These are phyloP conservation scores for Talaromyces amestolkiae DNA, from an alignment of 2,329 filamentous ascomycete species.

Conservation along the genomic window DNA sequence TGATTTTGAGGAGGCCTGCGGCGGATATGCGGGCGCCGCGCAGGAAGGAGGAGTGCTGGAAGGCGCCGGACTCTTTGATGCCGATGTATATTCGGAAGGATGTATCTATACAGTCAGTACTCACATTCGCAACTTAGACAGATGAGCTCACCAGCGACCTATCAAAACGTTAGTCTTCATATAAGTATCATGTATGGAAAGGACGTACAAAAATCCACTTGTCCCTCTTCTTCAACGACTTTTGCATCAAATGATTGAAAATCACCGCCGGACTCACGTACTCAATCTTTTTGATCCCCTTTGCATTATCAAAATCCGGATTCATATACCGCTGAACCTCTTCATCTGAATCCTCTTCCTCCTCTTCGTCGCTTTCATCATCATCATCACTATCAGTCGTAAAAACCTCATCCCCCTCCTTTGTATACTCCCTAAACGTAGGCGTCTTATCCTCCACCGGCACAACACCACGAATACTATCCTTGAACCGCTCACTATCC, in stretches of 20 bases:
- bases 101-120: slow-evolving; percentile 58
- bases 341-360: slow-evolving; percentile 50
- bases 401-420: slow-evolving; percentile 24
- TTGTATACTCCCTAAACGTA: slow-evolving; percentile 44
- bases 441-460: slow-evolving; percentile 60
- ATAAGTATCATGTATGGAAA: background rate
- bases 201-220: slow-evolving; percentile 79
- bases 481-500: slow-evolving; percentile 64
- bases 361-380: slow-evolving; percentile 16
- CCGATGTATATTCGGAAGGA: slow-evolving; percentile 78
- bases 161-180: background rate
- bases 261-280: slow-evolving; percentile 70
- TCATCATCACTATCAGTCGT: slow-evolving; percentile 10
- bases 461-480: slow-evolving; percentile 74
- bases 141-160: slow-evolving; percentile 20
- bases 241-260: slow-evolving; percentile 72
- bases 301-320: slow-evolving; percentile 60
- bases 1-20: slow-evolving; percentile 81
- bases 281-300: slow-evolving; percentile 60
- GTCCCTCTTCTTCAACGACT: slow-evolving; percentile 74
- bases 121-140: background rate
- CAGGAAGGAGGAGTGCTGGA: slow-evolving; percentile 88
- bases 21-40: slow-evolving; percentile 78
- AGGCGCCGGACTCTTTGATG: slow-evolving; percentile 83
- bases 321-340: slow-evolving; percentile 65